Evolutionary conservation across 1,284 basidiomycete genomes (phyloP).

Genomic region (Apiotrichum gracile): DNA sequence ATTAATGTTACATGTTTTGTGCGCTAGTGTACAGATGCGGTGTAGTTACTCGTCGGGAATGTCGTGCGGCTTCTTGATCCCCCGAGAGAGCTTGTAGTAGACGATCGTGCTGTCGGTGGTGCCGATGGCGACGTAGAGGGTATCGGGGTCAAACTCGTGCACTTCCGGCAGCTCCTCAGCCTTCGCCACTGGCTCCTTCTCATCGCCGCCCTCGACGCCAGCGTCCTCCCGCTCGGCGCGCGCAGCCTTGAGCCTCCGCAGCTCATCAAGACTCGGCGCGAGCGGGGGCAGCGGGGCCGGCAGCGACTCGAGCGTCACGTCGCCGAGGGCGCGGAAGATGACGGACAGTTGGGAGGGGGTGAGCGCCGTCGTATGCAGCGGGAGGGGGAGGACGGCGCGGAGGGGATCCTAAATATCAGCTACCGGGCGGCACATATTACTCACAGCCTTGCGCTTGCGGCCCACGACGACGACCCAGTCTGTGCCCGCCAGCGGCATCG

Average conservation of each 20-base stretch:
- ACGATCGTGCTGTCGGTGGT: slow-evolving; percentile 46
- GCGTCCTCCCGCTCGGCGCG: background rate
- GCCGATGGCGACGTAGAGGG: slow-evolving; percentile 44
- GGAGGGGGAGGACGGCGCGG: slow-evolving; percentile 41
- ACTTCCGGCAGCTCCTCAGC: slow-evolving; percentile 1
- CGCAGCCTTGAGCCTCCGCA: slow-evolving; percentile 15
- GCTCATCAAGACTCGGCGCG: slow-evolving; percentile 22
- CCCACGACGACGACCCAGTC: slow-evolving; percentile 39
- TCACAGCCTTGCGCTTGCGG: slow-evolving; percentile 35
- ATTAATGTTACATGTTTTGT: slow-evolving; percentile 5
- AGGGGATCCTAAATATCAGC: slow-evolving; percentile 35
- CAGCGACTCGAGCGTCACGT: slow-evolving; percentile 15
- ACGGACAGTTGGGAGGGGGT: slow-evolving; percentile 32
- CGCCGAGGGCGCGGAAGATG: slow-evolving; percentile 31
- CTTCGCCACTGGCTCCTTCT: background rate
- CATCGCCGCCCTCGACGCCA: background rate
- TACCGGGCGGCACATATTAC: no score
- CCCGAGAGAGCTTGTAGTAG: slow-evolving; percentile 47
- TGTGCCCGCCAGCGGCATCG: slow-evolving; percentile 22
- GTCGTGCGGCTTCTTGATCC: slow-evolving; percentile 48
- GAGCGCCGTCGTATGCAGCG: slow-evolving; percentile 41
- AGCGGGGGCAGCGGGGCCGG: slow-evolving; percentile 26
- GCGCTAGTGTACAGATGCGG: slow-evolving; percentile 4
- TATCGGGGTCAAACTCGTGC: slow-evolving; percentile 34
- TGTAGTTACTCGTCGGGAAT: slow-evolving; percentile 48